Base-by-base conservation (phyloP, 495 filamentous ascomycete species). In the Wilcoxina mikolae region DNA sequence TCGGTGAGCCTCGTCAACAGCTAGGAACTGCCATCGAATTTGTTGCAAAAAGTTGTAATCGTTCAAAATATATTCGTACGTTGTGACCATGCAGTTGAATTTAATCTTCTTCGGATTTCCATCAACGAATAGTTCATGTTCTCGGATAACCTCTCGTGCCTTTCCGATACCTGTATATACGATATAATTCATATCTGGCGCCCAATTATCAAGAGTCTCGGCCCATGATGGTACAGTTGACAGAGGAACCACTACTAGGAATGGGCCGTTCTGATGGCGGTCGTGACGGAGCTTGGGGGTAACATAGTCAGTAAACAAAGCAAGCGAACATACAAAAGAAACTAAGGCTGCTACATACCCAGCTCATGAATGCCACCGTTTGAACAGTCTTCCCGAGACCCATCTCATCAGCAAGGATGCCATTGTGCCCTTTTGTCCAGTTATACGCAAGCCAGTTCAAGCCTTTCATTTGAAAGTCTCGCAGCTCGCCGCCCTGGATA, bases 361-460 rank as follows among this genome's bases (percentile, higher is more conserved):
- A 96, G 66, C 90, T 95, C 72, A 95, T 82, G 68, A 96, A 96
- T 0, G 91, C 76, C 20, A 99, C 88, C 1, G 90, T 95, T 68
- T 99, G 91, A 2, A 99, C 90, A 0, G 91, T 99, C 72, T 99
- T 99, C 23, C 91, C 91, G 25, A 99, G 74, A 53, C 91, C 91
- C 91, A 99, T 99, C 66, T 99, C 91, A 60, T 99, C 91, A 11
- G 91, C 91, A 12, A 99, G 74, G 50, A 99, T 94, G 58, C 95
- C 89, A 61, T 95, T 96, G 60, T 87, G 85, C 41, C 79, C 80
- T 57, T 80, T 80, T 41, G 83, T 84, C 91, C 91, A 99, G 66
- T 95, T 94, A 63, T 87, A 85, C 35, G 86, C 86, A 53, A 99
- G 70, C 69, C 94, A 96, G 69, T 95, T 95, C 48, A 99, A 68